A percentile compares a stretch with the other conserved stretches of the same genome.
These are phyloP conservation scores for Fomes fomentarius DNA, from an alignment of 1,284 basidiomycete genomes.

Conservation along the genomic window DNA sequence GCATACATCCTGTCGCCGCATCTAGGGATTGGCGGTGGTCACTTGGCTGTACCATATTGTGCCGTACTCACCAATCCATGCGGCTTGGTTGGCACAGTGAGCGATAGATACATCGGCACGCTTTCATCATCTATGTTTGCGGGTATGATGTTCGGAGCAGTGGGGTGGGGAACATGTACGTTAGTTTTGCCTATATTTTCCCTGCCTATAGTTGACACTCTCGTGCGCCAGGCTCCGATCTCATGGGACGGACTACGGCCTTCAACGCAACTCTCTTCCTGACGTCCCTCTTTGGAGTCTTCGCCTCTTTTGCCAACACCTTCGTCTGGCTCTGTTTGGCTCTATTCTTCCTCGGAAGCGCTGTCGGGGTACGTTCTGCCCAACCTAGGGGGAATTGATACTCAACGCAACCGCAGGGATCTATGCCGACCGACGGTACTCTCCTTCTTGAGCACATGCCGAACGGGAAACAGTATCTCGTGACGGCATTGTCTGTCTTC, in stretches of 20 bases:
- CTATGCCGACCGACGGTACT: constrained; percentile 97
- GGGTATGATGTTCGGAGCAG: constrained; percentile 96
- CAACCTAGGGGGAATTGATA: too few relatives aligned
- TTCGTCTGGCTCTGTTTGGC: constrained; percentile 76
- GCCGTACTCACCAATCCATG: neutral
- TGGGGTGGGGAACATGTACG: constrained; percentile 89
- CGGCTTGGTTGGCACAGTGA: constrained; percentile 46
- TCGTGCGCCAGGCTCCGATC: constrained; percentile 56
- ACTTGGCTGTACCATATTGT: neutral
- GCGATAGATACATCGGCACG: constrained; percentile 74
- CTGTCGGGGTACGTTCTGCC: constrained; percentile 74
- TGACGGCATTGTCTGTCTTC: constrained; percentile 95
- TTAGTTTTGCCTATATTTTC: constrained; percentile 16
- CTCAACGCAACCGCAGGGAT: constrained; percentile 55
- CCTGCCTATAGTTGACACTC: neutral
- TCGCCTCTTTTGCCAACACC: constrained; percentile 76
- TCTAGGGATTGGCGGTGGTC: neutral
- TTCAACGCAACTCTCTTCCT: constrained; percentile 94
- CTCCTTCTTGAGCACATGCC: constrained; percentile 95
- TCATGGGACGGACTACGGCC: constrained; percentile 84
- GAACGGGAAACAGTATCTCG: constrained; percentile 86
- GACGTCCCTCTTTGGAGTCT: constrained; percentile 88
- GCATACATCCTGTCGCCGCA: neutral
- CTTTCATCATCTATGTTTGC: constrained; percentile 84
- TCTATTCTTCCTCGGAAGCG: constrained; percentile 89